Evolutionary conservation across 108 stramenopile species (phyloP).

Genomic region (Pseudonitzschia pungens): DNA sequence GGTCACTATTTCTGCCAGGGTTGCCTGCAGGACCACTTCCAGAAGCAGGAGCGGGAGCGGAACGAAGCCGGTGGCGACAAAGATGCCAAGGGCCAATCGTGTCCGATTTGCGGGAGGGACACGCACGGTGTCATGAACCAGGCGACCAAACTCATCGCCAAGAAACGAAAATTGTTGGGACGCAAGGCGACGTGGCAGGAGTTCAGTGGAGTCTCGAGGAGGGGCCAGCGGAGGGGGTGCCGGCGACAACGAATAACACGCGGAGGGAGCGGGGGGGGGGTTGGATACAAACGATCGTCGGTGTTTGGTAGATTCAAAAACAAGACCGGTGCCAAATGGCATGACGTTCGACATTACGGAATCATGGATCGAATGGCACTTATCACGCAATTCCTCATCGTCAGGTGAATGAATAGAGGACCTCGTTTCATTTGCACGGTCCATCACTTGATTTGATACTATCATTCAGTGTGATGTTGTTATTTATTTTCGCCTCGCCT

Average conservation of each 20-base stretch:
- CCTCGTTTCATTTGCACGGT: too few species aligned
- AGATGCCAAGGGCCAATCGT: constrained; percentile 24
- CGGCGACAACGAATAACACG: not conserved
- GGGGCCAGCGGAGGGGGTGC: not conserved
- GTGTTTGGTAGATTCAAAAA: too few species aligned
- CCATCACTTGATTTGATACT: too few species aligned
- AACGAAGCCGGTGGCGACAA: not conserved
- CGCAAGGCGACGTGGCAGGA: constrained; percentile 32
- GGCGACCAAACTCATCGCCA: constrained; percentile 68
- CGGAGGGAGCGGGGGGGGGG: too few species aligned
- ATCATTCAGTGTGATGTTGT: too few species aligned
- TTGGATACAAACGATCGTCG: too few species aligned
- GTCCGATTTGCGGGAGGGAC: constrained; percentile 91
- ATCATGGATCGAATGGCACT: too few species aligned
- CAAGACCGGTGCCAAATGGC: too few species aligned
- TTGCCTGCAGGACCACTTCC: constrained; percentile 74
- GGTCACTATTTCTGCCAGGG: constrained; percentile 92
- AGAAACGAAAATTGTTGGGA: constrained; percentile 71
- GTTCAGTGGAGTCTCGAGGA: constrained; percentile 18
- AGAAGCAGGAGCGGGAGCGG: not conserved
- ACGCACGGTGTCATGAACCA: constrained; percentile 88
- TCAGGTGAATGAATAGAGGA: too few species aligned
- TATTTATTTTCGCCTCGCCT: too few species aligned
- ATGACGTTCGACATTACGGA: too few species aligned
- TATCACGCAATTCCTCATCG: too few species aligned